These are phyloP conservation scores for Kodamaea lidongshanica DNA, from an alignment of 805 yeast species.

Conservation along the genomic window DNA sequence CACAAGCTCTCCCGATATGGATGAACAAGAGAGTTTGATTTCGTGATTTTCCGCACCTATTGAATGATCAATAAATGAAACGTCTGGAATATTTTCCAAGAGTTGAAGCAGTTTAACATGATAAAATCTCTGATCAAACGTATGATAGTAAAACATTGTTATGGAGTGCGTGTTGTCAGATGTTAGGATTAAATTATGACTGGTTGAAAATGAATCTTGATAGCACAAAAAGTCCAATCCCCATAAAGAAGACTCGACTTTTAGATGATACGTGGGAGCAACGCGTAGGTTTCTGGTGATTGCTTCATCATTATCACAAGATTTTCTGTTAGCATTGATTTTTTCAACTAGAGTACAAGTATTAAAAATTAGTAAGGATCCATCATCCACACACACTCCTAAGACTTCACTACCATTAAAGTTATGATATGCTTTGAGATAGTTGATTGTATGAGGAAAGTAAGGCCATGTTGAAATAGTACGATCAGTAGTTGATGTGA, in stretches of 20 bases:
- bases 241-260: slow-evolving; percentile 50
- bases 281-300: slow-evolving; percentile 13
- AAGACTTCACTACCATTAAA: slow-evolving; percentile 40
- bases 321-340: background rate
- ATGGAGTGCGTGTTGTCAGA: slow-evolving; percentile 52
- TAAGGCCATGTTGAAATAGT: slow-evolving; percentile 45
- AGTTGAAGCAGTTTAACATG: slow-evolving; percentile 37
- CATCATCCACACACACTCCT: slow-evolving; percentile 51
- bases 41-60: slow-evolving; percentile 18
- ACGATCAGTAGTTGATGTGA: slow-evolving; percentile 37
- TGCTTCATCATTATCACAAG: slow-evolving; percentile 1
- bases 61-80: slow-evolving; percentile 29
- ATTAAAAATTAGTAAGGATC: slow-evolving; percentile 37
- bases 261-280: slow-evolving; percentile 23
- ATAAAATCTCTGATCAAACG: slow-evolving; percentile 19
- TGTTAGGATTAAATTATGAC: slow-evolving; percentile 35
- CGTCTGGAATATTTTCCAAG: slow-evolving; percentile 51
- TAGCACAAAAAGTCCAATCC: slow-evolving; percentile 43
- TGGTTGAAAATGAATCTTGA: slow-evolving; percentile 9
- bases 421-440: slow-evolving; percentile 28
- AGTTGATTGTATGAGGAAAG: slow-evolving; percentile 54
- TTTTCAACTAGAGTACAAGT: slow-evolving; percentile 19
- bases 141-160: slow-evolving; percentile 33
- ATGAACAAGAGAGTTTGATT: slow-evolving; percentile 30
- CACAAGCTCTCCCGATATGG: slow-evolving; percentile 44